phyloP scores from a whole-genome alignment of 2,329 filamentous ascomycete genomes.

The Aaosphaeria arxii region DNA sequence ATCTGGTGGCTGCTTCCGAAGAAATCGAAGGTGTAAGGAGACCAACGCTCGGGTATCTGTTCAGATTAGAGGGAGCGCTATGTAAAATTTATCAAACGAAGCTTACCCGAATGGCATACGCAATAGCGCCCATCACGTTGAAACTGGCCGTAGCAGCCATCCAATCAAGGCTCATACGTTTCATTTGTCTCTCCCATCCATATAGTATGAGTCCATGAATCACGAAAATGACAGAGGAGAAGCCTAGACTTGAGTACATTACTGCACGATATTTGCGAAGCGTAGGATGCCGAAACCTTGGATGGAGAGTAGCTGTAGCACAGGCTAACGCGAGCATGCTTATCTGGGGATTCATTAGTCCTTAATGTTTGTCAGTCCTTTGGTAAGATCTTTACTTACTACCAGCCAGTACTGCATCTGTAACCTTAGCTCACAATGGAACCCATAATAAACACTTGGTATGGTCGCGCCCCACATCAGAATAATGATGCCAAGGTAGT shows the following conservation, averaged over 20 bases:
- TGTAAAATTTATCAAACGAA: background rate
- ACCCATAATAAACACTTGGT: conserved; percentile 14
- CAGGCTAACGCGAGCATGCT: too few species aligned
- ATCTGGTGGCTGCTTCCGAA: conserved; percentile 49
- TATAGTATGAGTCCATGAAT: conserved; percentile 7
- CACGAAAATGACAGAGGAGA: conserved; percentile 13
- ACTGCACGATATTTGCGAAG: conserved; percentile 8
- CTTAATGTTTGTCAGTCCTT: too few species aligned
- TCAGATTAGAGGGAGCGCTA: background rate
- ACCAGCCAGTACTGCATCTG: conserved; percentile 11
- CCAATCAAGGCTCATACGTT: conserved; percentile 16
- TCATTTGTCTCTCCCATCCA: conserved; percentile 11
- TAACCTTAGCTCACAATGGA: conserved; percentile 7
- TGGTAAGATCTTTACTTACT: too few species aligned
- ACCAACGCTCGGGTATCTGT: conserved; percentile 43
- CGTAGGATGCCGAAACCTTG: conserved; percentile 10
- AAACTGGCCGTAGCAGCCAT: conserved; percentile 13
- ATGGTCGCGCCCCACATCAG: conserved; percentile 16
- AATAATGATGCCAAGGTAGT: conserved; percentile 16
- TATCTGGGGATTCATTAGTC: too few species aligned
- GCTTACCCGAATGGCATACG: conserved; percentile 10
- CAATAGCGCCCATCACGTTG: conserved; percentile 6
- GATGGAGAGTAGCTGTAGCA: conserved; percentile 7
- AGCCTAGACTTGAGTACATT: conserved; percentile 11
- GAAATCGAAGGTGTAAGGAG: conserved; percentile 43